Evolutionary conservation across 2,329 filamentous ascomycete species (phyloP), one percentile per base, ranked within the genome.

Genomic region (Onygenales sp.): DNA sequence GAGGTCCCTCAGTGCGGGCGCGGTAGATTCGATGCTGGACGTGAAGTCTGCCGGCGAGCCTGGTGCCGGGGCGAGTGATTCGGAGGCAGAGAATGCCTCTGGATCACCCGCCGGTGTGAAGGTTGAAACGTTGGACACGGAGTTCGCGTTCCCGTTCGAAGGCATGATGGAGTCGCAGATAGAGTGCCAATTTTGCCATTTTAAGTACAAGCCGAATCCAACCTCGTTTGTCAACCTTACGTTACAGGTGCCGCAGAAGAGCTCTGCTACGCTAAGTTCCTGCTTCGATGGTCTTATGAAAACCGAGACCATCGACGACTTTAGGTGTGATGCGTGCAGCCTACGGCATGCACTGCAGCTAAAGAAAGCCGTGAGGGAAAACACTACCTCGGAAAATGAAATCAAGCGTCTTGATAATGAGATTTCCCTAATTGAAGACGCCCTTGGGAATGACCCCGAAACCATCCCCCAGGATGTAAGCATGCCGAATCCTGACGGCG

Each of bases 241-340:
- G 1, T 75, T 98, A 51, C 89, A 90, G 62, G 93, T 98, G 3
- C 93, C 93, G 0, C 88, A 93, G 66, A 81, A 85, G 57, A 83
- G 79, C 49, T 86, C 88, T 2, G 91, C 91, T 0, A 86, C 88
- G 0, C 77, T 98, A 13, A 90, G 86, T 64, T 78, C 84, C 7
- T 98, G 93, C 69, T 93, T 98, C 62, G 93, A 98, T 63, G 87
- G 87, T 42, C 85, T 96, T 70, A 85, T 98, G 60, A 95, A 95
- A 71, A 89, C 88, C 0, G 93, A 98, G 69, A 86, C 90, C 66
- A 96, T 98, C 59, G 92, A 97, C 58, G 93, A 95, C 67, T 98
- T 94, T 76, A 91, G 88, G 61, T 98, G 93, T 72, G 93, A 96
- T 63, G 87, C 84, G 70, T 98, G 93, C 65, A 83, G 90, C 21